Conservation (phyloP, 306 rosid genomes). For the Castanospermum australe region DNA sequence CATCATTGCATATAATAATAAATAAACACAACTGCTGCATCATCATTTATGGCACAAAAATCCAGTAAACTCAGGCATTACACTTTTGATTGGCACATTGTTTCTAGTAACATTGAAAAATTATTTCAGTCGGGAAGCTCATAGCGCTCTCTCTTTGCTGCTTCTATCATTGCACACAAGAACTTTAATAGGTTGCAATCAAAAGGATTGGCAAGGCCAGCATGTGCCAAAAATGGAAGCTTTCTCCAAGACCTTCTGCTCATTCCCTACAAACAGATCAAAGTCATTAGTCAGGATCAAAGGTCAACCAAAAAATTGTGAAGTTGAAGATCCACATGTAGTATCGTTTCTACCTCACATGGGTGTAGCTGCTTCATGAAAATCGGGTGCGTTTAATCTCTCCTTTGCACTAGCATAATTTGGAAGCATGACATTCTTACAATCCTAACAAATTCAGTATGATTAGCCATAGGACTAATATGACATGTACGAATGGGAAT, state of each 20-base stretch:
- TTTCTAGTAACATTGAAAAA: neutral
- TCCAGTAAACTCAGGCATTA: conserved; percentile 13
- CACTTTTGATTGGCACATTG: conserved; percentile 18
- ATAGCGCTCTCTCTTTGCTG: conserved; percentile 79
- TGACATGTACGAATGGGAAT: conserved; percentile 6
- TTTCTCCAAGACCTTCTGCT: conserved; percentile 91
- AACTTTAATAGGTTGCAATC: conserved; percentile 65
- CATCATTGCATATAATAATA: conserved; percentile 7
- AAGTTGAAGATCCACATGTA: conserved; percentile 11
- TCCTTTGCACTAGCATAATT: conserved; percentile 65
- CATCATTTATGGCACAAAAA: conserved; percentile 8
- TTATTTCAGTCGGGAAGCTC: conserved; percentile 77
- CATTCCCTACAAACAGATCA: conserved; percentile 62
- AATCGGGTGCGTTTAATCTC: conserved; percentile 44
- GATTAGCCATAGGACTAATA: conserved; percentile 28
- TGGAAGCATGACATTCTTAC: conserved; percentile 47
- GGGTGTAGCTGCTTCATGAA: conserved; percentile 39
- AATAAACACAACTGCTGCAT: conserved; percentile 27
- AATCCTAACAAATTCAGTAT: conserved; percentile 51
- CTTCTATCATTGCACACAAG: conserved; percentile 70
- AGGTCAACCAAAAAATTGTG: conserved; percentile 15
- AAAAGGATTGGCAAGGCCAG: conserved; percentile 67
- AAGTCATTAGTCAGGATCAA: neutral
- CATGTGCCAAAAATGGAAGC: conserved; percentile 91
- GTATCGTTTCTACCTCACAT: conserved; percentile 57